These are phyloP conservation scores for Cucumis sativus DNA, from an alignment of 306 rosid species.

Conservation along the genomic window DNA sequence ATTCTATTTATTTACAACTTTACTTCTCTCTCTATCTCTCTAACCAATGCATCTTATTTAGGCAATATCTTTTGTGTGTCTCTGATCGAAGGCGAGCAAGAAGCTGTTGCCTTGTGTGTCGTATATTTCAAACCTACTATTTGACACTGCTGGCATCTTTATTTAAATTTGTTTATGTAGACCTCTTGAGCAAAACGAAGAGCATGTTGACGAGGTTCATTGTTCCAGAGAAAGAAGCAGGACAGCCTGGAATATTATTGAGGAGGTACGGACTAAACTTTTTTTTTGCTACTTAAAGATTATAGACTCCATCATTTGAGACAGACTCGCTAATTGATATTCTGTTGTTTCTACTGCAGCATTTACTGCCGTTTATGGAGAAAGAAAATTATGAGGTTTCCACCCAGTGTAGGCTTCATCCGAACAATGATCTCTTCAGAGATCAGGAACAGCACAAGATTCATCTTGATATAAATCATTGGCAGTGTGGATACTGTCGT, in stretches of 20 bases:
- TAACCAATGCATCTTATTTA: neutral
- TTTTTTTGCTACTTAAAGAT: neutral
- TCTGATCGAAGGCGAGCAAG: neutral
- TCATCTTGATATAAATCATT: slow-evolving; percentile 52
- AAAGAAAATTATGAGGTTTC: slow-evolving; percentile 52
- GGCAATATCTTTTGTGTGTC: neutral
- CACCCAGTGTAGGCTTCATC: slow-evolving; percentile 63
- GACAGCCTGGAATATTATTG: slow-evolving; percentile 59
- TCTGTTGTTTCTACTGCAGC: slow-evolving; percentile 33
- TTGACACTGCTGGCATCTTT: neutral
- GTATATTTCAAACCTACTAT: neutral
- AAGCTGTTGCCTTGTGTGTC: slow-evolving; percentile 1
- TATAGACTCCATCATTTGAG: neutral
- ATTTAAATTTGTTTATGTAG: slow-evolving; percentile 17
- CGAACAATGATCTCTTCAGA: slow-evolving; percentile 63
- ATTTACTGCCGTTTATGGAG: slow-evolving; percentile 77
- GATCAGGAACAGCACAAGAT: slow-evolving; percentile 90
- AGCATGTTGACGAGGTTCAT: slow-evolving; percentile 47
- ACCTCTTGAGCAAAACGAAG: slow-evolving; percentile 26
- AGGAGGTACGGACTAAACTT: slow-evolving; percentile 35
- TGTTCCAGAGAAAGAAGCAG: slow-evolving; percentile 92
- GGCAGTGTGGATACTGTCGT: slow-evolving; percentile 95
- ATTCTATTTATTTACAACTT: neutral
- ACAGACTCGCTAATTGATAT: neutral
- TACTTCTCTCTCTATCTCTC: neutral